Evolutionary conservation across 306 rosid genomes (phyloP), one percentile per base, ranked within the genome.

Genomic region (Albizia julibrissin): DNA sequence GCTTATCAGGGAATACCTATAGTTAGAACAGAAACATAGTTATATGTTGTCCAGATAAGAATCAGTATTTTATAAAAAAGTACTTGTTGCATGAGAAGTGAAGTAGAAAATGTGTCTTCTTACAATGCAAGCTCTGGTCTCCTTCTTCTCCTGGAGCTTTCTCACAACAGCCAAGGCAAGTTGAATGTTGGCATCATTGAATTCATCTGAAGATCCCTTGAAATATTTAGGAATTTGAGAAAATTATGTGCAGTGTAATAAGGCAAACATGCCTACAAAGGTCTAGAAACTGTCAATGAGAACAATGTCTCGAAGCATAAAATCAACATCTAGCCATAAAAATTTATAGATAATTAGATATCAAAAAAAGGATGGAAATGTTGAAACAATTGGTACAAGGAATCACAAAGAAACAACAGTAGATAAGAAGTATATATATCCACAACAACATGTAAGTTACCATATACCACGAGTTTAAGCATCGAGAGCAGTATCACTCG

Each of bases 201-300:
- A 95, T 16, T 93, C 99, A 95, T 95, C 99, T 93, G 99, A 95
- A 88, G 99, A 95, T 83, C 99, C 98, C 99, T 95, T 93, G 90
- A 91, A 90, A 93, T 62, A 88, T 94, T 90, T 93, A 91, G 93
- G 89, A 93, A 90, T 90, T 89, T 86, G 87, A 89, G 92, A 91
- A 87, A 90, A 94, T 92, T 89, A 93, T 82, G 86, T 86, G 83
- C 81, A 72, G 66, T 56, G 72, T 75, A 84, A 75, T 88, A 77
- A 89, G 58, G 86, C 72, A 80, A 75, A 80, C 76, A 84, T 75
- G 80, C 59, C 80, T 78, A 85, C 75, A 84, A 81, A 85, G 44
- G 52, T 77, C 87, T 76, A 80, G 80, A 69, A 76, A 86, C 69
- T 78, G 74, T 72, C 70, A 73, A 87, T 49, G 31, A 87, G 54